Evolutionary conservation across 345 rosid genomes (phyloP).

Genomic region (Aegle marmelos): DNA sequence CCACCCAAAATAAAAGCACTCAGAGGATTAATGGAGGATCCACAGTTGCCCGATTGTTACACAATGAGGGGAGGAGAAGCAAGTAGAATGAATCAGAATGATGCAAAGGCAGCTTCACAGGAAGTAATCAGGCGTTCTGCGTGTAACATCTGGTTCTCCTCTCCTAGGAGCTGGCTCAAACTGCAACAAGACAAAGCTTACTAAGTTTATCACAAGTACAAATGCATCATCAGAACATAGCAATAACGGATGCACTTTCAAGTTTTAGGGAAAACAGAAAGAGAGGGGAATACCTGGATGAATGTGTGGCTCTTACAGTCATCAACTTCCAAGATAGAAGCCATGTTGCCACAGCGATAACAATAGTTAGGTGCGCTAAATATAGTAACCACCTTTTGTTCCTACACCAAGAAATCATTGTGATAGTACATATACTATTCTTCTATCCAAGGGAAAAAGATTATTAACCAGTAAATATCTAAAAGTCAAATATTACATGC

Average conservation of each 20-base stretch:
- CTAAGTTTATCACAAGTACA: neutral
- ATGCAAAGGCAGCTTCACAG: slow-evolving; percentile 33
- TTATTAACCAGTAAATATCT: neutral
- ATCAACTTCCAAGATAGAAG: slow-evolving; percentile 95
- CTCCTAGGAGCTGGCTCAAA: slow-evolving; percentile 99
- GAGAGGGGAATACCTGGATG: slow-evolving; percentile 64
- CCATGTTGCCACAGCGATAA: slow-evolving; percentile 99
- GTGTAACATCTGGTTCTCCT: slow-evolving; percentile 97
- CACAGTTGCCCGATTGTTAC: slow-evolving; percentile 3
- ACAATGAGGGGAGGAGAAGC: neutral
- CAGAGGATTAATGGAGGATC: slow-evolving; percentile 5
- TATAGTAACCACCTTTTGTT: slow-evolving; percentile 96
- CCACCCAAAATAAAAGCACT: neutral
- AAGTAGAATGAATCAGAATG: slow-evolving; percentile 3
- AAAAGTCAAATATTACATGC: slow-evolving; percentile 50
- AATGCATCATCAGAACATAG: neutral
- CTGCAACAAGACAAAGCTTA: slow-evolving; percentile 36
- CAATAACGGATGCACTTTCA: neutral
- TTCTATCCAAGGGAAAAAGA: neutral
- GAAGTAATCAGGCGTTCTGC: slow-evolving; percentile 96
- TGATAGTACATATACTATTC: slow-evolving; percentile 7
- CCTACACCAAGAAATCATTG: slow-evolving; percentile 49
- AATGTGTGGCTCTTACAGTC: slow-evolving; percentile 86
- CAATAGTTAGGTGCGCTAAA: slow-evolving; percentile 98
- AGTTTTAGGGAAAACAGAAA: neutral